A percentile compares a stretch with the other conserved stretches of the same genome.
These are phyloP conservation scores for Aquilaria sinensis DNA, from an alignment of 345 rosid genomes.

Conservation along the genomic window DNA sequence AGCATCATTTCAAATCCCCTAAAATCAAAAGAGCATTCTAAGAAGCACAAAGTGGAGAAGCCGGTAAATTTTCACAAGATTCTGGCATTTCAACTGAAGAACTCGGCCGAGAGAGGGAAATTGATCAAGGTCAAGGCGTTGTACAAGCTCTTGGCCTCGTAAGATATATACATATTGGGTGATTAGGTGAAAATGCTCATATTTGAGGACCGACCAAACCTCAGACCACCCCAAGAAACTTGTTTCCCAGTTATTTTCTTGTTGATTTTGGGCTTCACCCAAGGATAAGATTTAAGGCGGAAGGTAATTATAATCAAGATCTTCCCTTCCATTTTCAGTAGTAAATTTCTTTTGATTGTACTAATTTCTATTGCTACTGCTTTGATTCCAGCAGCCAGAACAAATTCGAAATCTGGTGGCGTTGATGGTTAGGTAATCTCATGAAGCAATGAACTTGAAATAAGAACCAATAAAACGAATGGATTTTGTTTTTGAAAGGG, in stretches of 20 bases:
- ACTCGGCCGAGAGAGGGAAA: no score
- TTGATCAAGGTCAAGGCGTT: no score
- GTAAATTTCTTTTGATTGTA: not conserved
- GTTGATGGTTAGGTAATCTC: slow-evolving; percentile 25
- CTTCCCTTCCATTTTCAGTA: not conserved
- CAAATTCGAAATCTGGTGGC: slow-evolving; percentile 28
- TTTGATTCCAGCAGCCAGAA: slow-evolving; percentile 42
- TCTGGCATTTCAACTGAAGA: no score
- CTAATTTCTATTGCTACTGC: not conserved
- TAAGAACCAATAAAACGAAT: not conserved
- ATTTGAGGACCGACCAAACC: slow-evolving; percentile 5
- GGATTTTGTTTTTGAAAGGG: not conserved
- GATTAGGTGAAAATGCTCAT: slow-evolving; percentile 26
- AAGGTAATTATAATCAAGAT: slow-evolving; percentile 34
- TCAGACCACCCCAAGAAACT: slow-evolving; percentile 9
- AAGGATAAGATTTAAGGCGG: slow-evolving; percentile 29
- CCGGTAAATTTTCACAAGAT: no score
- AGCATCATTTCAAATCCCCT: no score
- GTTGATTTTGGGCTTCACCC: slow-evolving; percentile 45
- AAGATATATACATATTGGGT: slow-evolving; percentile 15
- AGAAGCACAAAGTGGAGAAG: no score
- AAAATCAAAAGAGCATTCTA: no score
- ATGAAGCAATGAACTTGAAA: not conserved
- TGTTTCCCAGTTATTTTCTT: slow-evolving; percentile 30
- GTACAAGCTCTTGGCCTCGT: no score